Evolutionary conservation across 2,329 filamentous ascomycete species (phyloP).

Genomic region (Dactylonectria macrodidyma): DNA sequence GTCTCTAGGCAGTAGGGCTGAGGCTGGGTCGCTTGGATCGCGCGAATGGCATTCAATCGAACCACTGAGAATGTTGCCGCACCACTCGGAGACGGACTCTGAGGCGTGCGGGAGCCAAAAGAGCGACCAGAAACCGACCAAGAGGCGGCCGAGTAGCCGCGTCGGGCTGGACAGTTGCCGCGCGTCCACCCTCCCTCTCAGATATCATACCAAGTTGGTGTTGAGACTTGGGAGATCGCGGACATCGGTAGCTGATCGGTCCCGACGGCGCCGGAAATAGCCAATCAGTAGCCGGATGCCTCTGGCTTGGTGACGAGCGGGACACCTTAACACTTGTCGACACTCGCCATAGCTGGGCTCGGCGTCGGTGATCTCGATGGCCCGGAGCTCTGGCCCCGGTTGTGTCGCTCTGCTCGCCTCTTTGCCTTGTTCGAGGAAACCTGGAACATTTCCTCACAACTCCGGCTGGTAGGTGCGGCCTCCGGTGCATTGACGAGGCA

Average conservation of each 20-base stretch:
- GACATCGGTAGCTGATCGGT: slow-evolving; percentile 33
- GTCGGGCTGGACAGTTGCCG: slow-evolving; percentile 38
- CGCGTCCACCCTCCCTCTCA: slow-evolving; percentile 37
- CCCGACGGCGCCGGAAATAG: slow-evolving; percentile 33
- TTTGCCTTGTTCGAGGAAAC: slow-evolving; percentile 5
- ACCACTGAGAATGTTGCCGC: slow-evolving; percentile 37
- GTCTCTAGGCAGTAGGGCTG: slow-evolving; percentile 44
- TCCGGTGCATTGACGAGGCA: slow-evolving; percentile 14
- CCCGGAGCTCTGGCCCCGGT: not conserved
- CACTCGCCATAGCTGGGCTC: slow-evolving; percentile 18
- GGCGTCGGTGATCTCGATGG: slow-evolving; percentile 21
- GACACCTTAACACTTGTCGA: not conserved
- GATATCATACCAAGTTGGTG: slow-evolving; percentile 11
- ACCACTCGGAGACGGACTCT: slow-evolving; percentile 24
- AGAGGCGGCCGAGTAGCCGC: slow-evolving; percentile 17
- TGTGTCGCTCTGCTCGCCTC: not conserved
- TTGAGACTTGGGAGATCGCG: slow-evolving; percentile 22
- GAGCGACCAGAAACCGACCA: not conserved
- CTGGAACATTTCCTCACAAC: not conserved
- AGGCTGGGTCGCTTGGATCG: not conserved
- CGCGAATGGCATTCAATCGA: slow-evolving; percentile 28
- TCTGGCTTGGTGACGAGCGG: slow-evolving; percentile 31
- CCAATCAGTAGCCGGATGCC: slow-evolving; percentile 27
- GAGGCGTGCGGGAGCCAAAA: slow-evolving; percentile 10
- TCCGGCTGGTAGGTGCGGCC: slow-evolving; percentile 12